Evolutionary conservation across 352 stramenopile species (phyloP).

Genomic region (Pythium aquatile): DNA sequence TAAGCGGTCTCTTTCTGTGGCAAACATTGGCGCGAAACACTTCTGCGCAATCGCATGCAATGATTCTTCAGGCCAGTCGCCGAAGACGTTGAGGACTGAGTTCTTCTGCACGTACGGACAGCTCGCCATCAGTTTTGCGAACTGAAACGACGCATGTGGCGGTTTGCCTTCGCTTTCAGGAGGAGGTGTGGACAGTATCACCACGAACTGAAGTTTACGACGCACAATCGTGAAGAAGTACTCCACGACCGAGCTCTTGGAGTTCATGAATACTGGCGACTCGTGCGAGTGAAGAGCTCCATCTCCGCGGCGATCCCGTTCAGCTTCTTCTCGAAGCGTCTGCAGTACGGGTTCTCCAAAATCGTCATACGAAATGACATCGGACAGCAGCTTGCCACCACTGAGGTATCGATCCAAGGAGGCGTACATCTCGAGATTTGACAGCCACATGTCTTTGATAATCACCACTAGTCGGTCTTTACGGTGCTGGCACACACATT

Average conservation of each 20-base stretch:
- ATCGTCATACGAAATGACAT: constrained; percentile 54
- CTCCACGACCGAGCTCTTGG: constrained; percentile 46
- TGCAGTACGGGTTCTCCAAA: constrained; percentile 45
- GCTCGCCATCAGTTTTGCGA: constrained; percentile 34
- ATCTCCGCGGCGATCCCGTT: constrained; percentile 23
- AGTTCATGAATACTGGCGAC: constrained; percentile 25
- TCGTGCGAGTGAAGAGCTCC: not conserved
- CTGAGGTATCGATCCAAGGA: constrained; percentile 49
- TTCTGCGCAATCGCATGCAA: constrained; percentile 49
- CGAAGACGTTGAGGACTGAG: constrained; percentile 41
- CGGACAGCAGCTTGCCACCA: constrained; percentile 33
- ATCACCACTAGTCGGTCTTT: constrained; percentile 53
- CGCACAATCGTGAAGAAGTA: constrained; percentile 48
- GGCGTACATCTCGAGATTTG: constrained; percentile 35
- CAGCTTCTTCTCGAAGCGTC: constrained; percentile 32
- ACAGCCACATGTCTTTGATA: constrained; percentile 46
- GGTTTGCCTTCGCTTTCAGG: not conserved
- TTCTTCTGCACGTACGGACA: constrained; percentile 44
- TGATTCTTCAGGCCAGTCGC: constrained; percentile 43
- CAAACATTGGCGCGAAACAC: constrained; percentile 21
- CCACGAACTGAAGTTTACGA: constrained; percentile 51
- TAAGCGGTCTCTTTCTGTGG: constrained; percentile 29
- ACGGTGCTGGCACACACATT: constrained; percentile 30
- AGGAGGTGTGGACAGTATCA: constrained; percentile 34
- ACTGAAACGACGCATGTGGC: not conserved